phyloP scores from a whole-genome alignment of 441 rosid species.

The Pelargonium myrrhifolium region DNA sequence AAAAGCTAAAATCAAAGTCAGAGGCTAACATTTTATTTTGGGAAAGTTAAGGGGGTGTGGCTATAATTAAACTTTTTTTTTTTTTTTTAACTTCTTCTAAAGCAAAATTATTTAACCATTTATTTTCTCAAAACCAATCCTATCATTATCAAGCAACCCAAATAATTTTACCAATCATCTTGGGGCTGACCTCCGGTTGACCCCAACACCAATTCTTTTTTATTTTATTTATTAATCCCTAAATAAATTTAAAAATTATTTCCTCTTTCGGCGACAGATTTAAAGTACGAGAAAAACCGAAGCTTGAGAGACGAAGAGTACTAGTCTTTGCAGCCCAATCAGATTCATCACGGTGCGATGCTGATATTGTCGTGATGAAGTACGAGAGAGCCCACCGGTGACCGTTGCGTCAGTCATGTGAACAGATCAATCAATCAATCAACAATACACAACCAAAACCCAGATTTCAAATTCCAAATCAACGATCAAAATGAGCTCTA shows the following conservation, averaged over 20 bases:
- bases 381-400: neutral
- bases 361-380: neutral
- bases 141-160: no score
- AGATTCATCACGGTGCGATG: neutral
- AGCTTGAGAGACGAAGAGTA: neutral
- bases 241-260: neutral
- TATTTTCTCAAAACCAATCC: no score
- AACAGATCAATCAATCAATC: neutral
- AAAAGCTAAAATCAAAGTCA: no score
- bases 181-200: no score
- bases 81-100: no score
- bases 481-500: neutral
- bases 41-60: no score
- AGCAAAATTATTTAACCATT: no score
- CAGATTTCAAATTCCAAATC: neutral
- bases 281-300: neutral
- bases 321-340: neutral
- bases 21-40: no score
- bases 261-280: neutral
- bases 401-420: neutral
- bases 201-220: no score
- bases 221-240: no score
- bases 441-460: neutral
- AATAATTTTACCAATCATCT: no score
- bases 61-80: no score